Conservation (phyloP, 2,329 filamentous ascomycete species). For the Exophiala lecanii-corni region DNA sequence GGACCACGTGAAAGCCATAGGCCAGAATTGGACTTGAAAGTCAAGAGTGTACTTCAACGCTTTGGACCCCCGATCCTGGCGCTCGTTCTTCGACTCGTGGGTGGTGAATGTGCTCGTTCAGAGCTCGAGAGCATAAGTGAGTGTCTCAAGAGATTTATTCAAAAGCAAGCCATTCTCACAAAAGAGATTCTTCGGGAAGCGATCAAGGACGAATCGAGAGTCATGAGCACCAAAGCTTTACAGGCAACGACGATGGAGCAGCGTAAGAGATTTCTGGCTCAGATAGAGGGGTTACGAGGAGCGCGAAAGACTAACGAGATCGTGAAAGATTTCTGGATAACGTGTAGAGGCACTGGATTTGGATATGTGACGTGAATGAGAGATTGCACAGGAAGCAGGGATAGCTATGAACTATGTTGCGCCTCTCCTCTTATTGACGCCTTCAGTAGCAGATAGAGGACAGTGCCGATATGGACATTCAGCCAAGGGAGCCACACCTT, state of each 20-base stretch:
- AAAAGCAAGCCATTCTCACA: slow-evolving; percentile 38
- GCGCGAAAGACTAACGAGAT: slow-evolving; percentile 36
- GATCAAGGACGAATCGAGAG: slow-evolving; percentile 30
- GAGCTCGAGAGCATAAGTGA: slow-evolving; percentile 41
- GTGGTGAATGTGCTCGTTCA: slow-evolving; percentile 42
- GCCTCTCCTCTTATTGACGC: background rate
- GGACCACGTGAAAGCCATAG: slow-evolving; percentile 12
- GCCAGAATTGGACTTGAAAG: slow-evolving; percentile 9
- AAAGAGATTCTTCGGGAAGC: slow-evolving; percentile 35
- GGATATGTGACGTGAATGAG: slow-evolving; percentile 22
- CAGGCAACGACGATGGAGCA: slow-evolving; percentile 32
- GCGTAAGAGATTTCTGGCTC: slow-evolving; percentile 38
- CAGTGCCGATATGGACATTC: too few relatives aligned
- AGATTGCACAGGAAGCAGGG: too few relatives aligned
- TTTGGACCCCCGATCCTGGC: slow-evolving; percentile 35
- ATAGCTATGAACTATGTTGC: too few relatives aligned
- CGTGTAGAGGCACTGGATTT: slow-evolving; percentile 36
- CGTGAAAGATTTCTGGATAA: slow-evolving; percentile 41
- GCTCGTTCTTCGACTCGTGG: slow-evolving; percentile 38
- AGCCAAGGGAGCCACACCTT: too few relatives aligned
- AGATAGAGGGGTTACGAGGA: slow-evolving; percentile 37
- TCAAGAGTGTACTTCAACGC: slow-evolving; percentile 27
- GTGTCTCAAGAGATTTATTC: slow-evolving; percentile 38
- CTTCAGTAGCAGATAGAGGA: background rate
- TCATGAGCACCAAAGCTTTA: slow-evolving; percentile 18